A percentile compares a stretch with the other conserved stretches of the same genome.
These are phyloP conservation scores for Sphagnum magellanicum DNA, from an alignment of 228 moss, liverwort and hornwort genomes.

Conservation along the genomic window DNA sequence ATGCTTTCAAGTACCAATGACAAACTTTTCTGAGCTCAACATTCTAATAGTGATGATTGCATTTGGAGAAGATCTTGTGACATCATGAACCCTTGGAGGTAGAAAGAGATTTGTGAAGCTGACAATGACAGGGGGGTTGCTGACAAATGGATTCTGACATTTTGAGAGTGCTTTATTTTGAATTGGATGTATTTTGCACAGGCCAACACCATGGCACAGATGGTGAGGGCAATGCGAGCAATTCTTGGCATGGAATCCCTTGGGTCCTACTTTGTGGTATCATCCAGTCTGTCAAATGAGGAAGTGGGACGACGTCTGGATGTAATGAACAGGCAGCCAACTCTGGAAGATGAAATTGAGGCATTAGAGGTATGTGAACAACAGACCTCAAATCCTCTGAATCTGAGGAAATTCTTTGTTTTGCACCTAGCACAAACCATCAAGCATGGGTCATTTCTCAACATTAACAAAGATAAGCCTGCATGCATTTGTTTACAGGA, in stretches of 20 bases:
- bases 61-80: no score
- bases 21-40: background rate
- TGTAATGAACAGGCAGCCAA: conserved; percentile 37
- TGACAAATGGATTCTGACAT: no score
- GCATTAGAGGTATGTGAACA: conserved; percentile 67
- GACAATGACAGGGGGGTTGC: no score
- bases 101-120: no score
- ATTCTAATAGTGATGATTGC: no score
- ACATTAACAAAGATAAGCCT: conserved; percentile 7
- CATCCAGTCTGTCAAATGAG: conserved; percentile 25
- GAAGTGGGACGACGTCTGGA: conserved; percentile 45
- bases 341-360: conserved; percentile 77
- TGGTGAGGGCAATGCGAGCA: conserved; percentile 95
- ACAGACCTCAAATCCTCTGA: background rate
- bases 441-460: no score
- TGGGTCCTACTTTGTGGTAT: conserved; percentile 21
- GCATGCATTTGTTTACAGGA: conserved; percentile 43
- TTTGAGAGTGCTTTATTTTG: no score
- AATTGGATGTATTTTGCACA: conserved; percentile 7
- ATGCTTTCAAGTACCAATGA: background rate
- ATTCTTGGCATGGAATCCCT: conserved; percentile 87
- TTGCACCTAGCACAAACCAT: no score
- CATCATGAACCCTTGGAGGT: no score
- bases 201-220: conserved; percentile 99
- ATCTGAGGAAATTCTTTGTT: no score